Evolutionary conservation across 2,329 filamentous ascomycete species (phyloP), one percentile per base, ranked within the genome.

Genomic region (Macrophomina tecta): DNA sequence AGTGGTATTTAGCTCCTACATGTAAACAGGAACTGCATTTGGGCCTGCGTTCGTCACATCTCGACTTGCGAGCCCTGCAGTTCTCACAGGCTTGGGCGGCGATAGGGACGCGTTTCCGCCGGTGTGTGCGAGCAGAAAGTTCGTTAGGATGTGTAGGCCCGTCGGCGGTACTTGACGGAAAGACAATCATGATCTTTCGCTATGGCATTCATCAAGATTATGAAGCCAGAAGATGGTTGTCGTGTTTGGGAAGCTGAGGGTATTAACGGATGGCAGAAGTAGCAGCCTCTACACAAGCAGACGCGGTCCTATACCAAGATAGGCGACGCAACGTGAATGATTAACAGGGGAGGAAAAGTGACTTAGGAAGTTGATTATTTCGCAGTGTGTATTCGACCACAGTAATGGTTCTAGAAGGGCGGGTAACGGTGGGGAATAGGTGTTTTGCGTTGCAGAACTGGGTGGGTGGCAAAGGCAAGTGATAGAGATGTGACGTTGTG

Each of bases 51-150:
- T 69, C 68, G 52, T 69, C 68, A 60, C 68, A 69, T 36, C 66
- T 69, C 28, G 68, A 68, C 66, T 69, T 69, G 23, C 68, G 51
- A 5, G 51, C 36, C 18, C 68, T 46, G 46, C 68, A 69, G 1
- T 61, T 69, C 45, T 69, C 66, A 38, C 68, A 69, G 28, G 68
- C 68, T 51, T 69, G 68, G 16, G 68, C 66, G 32, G 68, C 68
- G 48, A 69, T 69, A 42, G 66, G 55, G 16, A 65, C 67, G 30
- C 67, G 58, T 46, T 69, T 61, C 18, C 67, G 65, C 9, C 67
- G 67, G 14, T 46, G 36, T 6, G 56, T 18, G 46, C 55, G 34
- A 18, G 52, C 64, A 11, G 36, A 34, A n/a, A 45, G 53, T 12
- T 4, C 45, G 16, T 58, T 52, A 48, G 40, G 40, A 23, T 51